Evolutionary conservation across 192 early-diverging fungal genomes (phyloP), one percentile per base, ranked within the genome.

Genomic region (Pilaira anomala): DNA sequence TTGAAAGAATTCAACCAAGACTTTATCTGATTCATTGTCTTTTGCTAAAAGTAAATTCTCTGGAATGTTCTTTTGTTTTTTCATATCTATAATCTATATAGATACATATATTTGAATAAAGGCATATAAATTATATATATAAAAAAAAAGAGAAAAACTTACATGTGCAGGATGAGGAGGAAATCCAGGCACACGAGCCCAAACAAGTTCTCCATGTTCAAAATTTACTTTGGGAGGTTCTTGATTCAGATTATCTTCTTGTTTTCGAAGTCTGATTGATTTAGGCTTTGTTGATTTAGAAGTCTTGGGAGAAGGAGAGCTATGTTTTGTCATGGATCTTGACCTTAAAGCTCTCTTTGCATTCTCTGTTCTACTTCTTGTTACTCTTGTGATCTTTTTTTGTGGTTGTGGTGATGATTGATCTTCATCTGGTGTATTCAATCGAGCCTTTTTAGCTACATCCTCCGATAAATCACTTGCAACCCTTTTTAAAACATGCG

Each of bases 111-210:
- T 50, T 50, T 25, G 22, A n/a, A n/a, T n/a, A n/a, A n/a, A n/a
- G n/a, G n/a, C n/a, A n/a, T n/a, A n/a, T 50, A 50, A 25, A 50
- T 6, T 1, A 8, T 25, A 13, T 5, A 5, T 18, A 50, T 13
- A 50, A 12, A 50, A 50, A 25, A 50, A 50, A 8, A 50, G 9
- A 6, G 5, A 24, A 2, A 12, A 24, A 58, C 40, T 58, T 77
- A 83, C 81, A 55, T 71, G 69, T 44, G 77, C 79, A 44, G 82
- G 82, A 52, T 80, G 78, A 45, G 71, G 69, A n/a, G 82, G 82
- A 55, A 77, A 83, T 7, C 82, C 78, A 50, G 62, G 59, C 48
- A 83, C 78, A 42, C 74, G 77, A 12, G 82, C 82, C 82, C 82
- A 83, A 1, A 83, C 82, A 30, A 83, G 45, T 33, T 67, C 45